Conservation (phyloP, 495 filamentous ascomycete genomes). For the Penicillium flavigenum region DNA sequence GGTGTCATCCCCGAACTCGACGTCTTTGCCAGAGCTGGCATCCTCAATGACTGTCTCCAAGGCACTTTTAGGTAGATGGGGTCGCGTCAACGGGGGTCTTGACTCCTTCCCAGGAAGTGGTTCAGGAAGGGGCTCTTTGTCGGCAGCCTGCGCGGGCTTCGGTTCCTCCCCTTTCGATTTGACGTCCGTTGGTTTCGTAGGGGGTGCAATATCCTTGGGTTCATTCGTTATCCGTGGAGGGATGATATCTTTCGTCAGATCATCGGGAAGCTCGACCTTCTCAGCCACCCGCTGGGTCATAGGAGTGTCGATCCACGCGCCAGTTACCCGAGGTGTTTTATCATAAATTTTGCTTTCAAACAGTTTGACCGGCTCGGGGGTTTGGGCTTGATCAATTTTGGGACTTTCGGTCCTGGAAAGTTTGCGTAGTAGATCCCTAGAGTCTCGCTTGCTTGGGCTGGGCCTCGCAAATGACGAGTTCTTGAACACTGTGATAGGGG, state of each 20-base stretch:
- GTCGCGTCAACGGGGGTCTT: constrained; percentile 35
- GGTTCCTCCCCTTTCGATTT: constrained; percentile 11
- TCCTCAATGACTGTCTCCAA: constrained; percentile 56
- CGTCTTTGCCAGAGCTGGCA: constrained; percentile 44
- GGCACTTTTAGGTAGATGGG: constrained; percentile 49
- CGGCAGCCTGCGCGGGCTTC: constrained; percentile 5
- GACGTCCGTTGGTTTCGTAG: constrained; percentile 3
- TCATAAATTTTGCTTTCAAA: constrained; percentile 36
- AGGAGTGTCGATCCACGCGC: constrained; percentile 55
- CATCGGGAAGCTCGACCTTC: constrained; percentile 24
- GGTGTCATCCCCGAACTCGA: constrained; percentile 57
- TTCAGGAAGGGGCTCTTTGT: constrained; percentile 5
- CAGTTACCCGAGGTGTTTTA: constrained; percentile 51
- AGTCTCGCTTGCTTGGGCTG: constrained; percentile 53
- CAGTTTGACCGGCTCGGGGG: constrained; percentile 48
- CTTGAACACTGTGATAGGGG: constrained; percentile 54
- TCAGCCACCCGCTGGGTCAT: constrained; percentile 40
- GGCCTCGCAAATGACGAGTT: constrained; percentile 35
- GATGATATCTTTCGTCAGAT: constrained; percentile 33
- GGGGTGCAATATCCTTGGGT: not conserved
- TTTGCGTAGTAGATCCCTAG: constrained; percentile 62
- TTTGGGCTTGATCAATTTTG: constrained; percentile 26
- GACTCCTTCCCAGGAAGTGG: constrained; percentile 15
- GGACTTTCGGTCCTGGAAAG: constrained; percentile 62
- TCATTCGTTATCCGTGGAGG: constrained; percentile 15